Conservation (phyloP, 2,329 filamentous ascomycete genomes). For the Pseudogymnoascus sp. region DNA sequence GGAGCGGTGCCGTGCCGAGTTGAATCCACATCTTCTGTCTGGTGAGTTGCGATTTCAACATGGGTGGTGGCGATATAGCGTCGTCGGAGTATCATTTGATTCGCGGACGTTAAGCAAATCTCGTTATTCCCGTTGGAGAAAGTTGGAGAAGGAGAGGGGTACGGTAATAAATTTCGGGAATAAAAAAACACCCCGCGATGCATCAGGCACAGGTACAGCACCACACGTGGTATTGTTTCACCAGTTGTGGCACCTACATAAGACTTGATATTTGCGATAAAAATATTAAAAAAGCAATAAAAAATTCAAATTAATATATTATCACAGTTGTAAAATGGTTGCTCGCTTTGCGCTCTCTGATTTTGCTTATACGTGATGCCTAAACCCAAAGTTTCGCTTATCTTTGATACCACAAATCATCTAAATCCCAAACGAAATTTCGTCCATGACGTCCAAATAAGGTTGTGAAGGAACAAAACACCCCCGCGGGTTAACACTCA, state of each 20-base stretch:
- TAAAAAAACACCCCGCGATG: background rate
- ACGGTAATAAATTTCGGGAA: background rate
- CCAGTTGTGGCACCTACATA: background rate
- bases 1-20: constrained; percentile 2
- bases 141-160: constrained; percentile 1
- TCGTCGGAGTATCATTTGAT: background rate
- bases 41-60: background rate
- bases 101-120: background rate
- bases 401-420: constrained; percentile 3
- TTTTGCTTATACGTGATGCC: background rate
- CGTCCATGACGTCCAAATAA: constrained; percentile 1
- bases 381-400: constrained; percentile 5
- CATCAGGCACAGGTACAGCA: background rate
- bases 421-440: background rate
- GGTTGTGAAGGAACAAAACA: background rate
- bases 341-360: background rate
- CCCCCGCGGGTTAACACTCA: background rate
- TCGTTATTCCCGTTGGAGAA: constrained; percentile 7
- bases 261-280: background rate
- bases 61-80: background rate
- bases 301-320: background rate
- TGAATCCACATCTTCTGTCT: background rate
- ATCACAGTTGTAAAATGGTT: background rate
- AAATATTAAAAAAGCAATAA: background rate
- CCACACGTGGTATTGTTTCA: background rate